Base-by-base conservation (phyloP, 177 flowering plant species). In the Tripterygium wilfordii region DNA sequence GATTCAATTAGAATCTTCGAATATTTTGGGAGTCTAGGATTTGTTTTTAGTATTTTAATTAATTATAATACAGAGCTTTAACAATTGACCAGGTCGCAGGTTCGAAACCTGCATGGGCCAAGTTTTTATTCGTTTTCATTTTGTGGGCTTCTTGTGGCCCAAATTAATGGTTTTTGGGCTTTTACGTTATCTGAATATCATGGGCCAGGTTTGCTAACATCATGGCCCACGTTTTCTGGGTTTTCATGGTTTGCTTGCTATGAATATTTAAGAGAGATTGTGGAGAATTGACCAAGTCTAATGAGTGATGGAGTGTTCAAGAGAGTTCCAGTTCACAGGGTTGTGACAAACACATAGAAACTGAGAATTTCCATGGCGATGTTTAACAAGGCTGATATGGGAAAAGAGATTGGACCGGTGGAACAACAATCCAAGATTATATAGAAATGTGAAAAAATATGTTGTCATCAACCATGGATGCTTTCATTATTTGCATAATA, bases 251-350 rank as follows among this genome's bases (percentile, higher is more conserved):
- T 12, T 9, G 36, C 3, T 9, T 32, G 36, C 5, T 32, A 3
- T 32, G 14, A 6, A 6, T 10, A 3, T 4, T 32, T 10, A 5
- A 6, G 3, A 32, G 14, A 3, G 36, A n/a, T 32, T 32, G 9
- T 10, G 3, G 5, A 2, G 6, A 9, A 12, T 3, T 5, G 13
- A 9, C 3, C 49, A 61, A 70, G 74, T 79, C 69, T 75, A 36
- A 65, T 69, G 67, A 72, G 54, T 21, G 71, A 68, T 44, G 77
- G 76, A 12, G 49, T 61, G 27, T 67, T 70, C 62, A 70, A 64
- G 62, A 74, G 79, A n/a, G n/a, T n/a, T 36, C 70, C 72, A 5
- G 19, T 70, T 44, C 79, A 74, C 40, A 64, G 75, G 45, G 79
- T 51, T 2, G 53, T 65, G 40, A 56, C 67, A 22, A 74, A 67